Evolutionary conservation across 2,329 filamentous ascomycete genomes (phyloP), one percentile per base, ranked within the genome.

Genomic region (Xylaria sp.): DNA sequence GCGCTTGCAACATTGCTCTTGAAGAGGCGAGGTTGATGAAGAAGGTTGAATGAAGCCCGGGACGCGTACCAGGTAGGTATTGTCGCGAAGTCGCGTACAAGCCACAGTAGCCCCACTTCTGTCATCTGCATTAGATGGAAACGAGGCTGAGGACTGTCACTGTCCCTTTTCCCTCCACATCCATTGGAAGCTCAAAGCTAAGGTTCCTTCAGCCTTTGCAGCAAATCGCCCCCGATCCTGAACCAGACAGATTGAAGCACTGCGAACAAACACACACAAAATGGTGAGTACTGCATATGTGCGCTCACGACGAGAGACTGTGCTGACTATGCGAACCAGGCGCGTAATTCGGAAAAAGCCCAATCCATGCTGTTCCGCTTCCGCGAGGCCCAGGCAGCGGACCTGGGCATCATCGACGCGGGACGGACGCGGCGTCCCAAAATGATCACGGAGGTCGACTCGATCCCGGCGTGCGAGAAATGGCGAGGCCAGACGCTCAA

Each of bases 311-410:
- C 29, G 8, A 34, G 16, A 34, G 3, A 34, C 29, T 20, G 9
- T 20, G 39, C 26, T 42, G 39, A 53, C 29, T 13, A 13, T 5
- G 2, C 39, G 7, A 19, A 34, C 37, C 65, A 92, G 93, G 92
- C 93, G 70, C 93, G 93, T 71, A 97, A 97, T 75, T 93, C 91
- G 42, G 93, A 97, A 83, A 99, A 97, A 76, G 93, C 94, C 69
- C 94, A 99, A 80, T 97, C 92, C 44, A 99, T 99, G 93, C 93
- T 99, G 74, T 99, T 97, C 80, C 93, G 94, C 81, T 99, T 99
- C 81, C 91, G 94, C 73, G 94, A 96, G 70, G 90, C 93, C 66
- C 94, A 67, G 39, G 65, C 64, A 6, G 65, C 65, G 61, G 92
- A 97, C 76, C 84, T 97, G 44, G 93, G 93, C 69, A 97, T 97